Evolutionary conservation across 768 basidiomycete genomes (phyloP), one percentile per base, ranked within the genome.

Genomic region (Gloeostereum incarnatum): DNA sequence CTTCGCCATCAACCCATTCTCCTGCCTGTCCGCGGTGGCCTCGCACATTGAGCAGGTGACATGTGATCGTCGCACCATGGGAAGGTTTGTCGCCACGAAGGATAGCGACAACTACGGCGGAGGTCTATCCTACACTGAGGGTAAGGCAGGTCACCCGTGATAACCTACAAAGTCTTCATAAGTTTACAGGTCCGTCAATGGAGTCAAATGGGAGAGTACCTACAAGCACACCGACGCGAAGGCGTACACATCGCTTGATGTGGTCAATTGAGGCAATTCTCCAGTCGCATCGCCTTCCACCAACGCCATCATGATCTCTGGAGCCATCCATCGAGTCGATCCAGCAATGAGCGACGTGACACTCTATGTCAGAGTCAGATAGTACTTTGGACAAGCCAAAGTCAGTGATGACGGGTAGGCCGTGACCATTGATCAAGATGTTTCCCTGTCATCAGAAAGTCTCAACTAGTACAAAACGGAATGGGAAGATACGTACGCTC

Each of bases 181-280:
- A 27, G 19, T 6, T 7, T 17, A 38, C 32, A 35, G 17, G 27
- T 6, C 17, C 19, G 31, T 20, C 19, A 24, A 20, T 27, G 5
- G 19, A 35, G 32, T 7, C 20, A 20, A 13, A 23, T 14, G n/a
- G n/a, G 11, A 29, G 31, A 54, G 23, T 32, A 76, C 75, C 63
- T 78, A 75, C 29, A 78, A 60, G 52, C 75, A 76, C 31, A 78
- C 66, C 14, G 68, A 74, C 1, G 61, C 73, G 50, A 74, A 78
- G 2, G 75, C 69, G 40, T 72, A 79, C n/a, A 78, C 71, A 45
- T 79, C 77, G 33, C 69, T 75, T 27, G 52, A 58, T 1, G 63
- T 70, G 11, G 74, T 69, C 39, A 75, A 66, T 0, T 63, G 60
- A 8, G 69, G 70, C 3, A 57, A 47, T 0, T 43, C 38, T 0